Base-by-base conservation (phyloP, 2,329 filamentous ascomycete species). In the Eurotiales sp. region DNA sequence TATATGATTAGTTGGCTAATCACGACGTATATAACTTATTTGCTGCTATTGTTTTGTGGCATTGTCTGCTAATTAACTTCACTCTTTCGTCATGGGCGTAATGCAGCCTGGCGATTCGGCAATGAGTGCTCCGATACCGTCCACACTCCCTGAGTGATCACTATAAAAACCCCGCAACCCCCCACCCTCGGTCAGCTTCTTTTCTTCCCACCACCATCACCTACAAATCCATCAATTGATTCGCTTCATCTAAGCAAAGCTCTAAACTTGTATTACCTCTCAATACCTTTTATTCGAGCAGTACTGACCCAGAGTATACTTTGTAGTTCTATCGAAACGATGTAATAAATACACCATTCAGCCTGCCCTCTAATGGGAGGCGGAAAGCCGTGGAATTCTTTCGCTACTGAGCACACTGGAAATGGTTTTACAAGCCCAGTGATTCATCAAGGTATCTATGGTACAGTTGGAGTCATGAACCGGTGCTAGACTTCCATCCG, bases 391-490 rank as follows among this genome's bases (percentile, higher is more conserved):
- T 71, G 66, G 57, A 59, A 55, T 60, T 56, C 58, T 64, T 69
- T 48, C 50, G 66, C 67, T 60, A 66, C 64, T 71, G 63, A 66
- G 58, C 48, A 61, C 66, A 36, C 46, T 49, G 51, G 42, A 40
- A 41, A n/a, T 42, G 37, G 27, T 44, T 27, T 11, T 19, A 22
- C 17, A 17, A 39, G 36, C 30, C 43, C 52, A 46, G 47, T 44
- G 30, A 36, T 52, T 65, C 69, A 72, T 75, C 72, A 74, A 75
- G 72, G 72, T 75, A 74, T 72, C 67, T 69, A 68, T 69, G 64
- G 67, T 69, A 71, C 69, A 61, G 46, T 58, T 66, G 61, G 68
- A 74, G 74, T 80, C 80, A 80, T 85, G 82, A 79, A 80, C 82
- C 82, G 82, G 82, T 85, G 82, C 79, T 77, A 75, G 74, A 74